These are phyloP conservation scores for Carallia pectinifolia DNA, from an alignment of 345 rosid species.

Conservation along the genomic window DNA sequence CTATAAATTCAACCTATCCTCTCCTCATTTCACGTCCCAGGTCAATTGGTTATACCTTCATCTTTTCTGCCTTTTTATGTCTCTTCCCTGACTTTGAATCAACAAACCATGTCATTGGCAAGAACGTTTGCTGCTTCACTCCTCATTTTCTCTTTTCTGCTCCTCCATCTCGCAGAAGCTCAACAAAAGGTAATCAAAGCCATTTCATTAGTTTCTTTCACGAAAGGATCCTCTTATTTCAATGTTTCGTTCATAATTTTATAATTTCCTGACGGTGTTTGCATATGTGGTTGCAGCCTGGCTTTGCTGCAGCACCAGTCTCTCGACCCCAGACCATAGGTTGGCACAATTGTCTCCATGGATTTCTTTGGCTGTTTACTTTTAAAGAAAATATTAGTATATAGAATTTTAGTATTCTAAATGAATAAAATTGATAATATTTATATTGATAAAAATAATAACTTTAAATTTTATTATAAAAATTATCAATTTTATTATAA, in stretches of 20 bases:
- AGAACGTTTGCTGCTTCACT: constrained; percentile 16
- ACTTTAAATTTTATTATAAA: too few species aligned
- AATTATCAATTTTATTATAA: too few species aligned
- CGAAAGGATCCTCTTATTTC: too few species aligned
- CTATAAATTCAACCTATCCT: not conserved
- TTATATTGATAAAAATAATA: too few species aligned
- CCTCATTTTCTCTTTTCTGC: constrained; percentile 18
- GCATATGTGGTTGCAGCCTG: not conserved
- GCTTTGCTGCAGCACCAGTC: not conserved
- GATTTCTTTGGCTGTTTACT: not conserved
- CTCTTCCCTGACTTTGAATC: not conserved
- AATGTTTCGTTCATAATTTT: not conserved
- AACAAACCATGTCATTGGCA: constrained; percentile 6
- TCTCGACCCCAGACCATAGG: constrained; percentile 1
- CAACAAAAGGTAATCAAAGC: constrained; percentile 9
- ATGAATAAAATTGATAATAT: too few species aligned
- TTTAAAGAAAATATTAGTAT: not conserved
- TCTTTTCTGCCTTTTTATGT: not conserved
- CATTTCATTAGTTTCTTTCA: not conserved
- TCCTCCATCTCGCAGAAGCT: constrained; percentile 21
- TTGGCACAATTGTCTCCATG: not conserved
- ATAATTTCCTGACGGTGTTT: not conserved
- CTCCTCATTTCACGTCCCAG: not conserved
- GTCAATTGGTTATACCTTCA: not conserved
- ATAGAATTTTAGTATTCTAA: too few species aligned